Evolutionary conservation across 306 rosid species (phyloP), one percentile per base, ranked within the genome.

Genomic region (Quercus ilex): DNA sequence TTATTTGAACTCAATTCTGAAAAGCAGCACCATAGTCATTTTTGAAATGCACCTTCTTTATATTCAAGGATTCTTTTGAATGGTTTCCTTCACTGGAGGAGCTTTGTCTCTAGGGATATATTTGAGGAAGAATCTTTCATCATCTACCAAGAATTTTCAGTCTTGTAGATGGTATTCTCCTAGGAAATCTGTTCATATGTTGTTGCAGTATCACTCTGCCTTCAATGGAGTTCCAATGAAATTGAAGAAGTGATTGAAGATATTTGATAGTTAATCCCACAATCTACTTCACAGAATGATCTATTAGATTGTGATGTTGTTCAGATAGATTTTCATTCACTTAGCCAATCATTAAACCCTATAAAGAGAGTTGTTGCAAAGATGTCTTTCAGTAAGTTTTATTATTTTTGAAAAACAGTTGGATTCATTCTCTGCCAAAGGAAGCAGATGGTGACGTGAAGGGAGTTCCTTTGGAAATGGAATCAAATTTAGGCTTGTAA

Each of bases 1-100:
- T 25, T 84, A 87, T 85, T 79, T 92, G 80, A 84, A 84, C 83
- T 80, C 88, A 73, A 70, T 74, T 69, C 71, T 77, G 90, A 86
- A 82, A 78, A 78, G 77, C 81, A 83, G 62, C 80, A 58, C 55
- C 60, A 28, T 57, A 62, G 55, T 80, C 84, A 84, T 60, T 84
- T 86, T 73, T 77, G 80, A 81, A 78, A 21, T 73, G 13, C 90
- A n/a, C 79, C 87, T 70, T 70, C 73, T 55, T 83, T 86, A 30
- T 92, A 88, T 86, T 90, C 97, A 53, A 84, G 77, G 71, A 88
- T 92, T 82, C 88, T 92, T 77, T 78, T 91, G 63, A 77, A 91
- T 76, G 93, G 93, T 82, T 85, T 91, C 79, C 79, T 64, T 74
- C 82, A 86, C 30, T 92, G 92, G 92, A 89, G 86, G 83, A 86